Evolutionary conservation across 2,329 filamentous ascomycete species (phyloP), one percentile per base, ranked within the genome.

Genomic region (Alternaria postmessia): DNA sequence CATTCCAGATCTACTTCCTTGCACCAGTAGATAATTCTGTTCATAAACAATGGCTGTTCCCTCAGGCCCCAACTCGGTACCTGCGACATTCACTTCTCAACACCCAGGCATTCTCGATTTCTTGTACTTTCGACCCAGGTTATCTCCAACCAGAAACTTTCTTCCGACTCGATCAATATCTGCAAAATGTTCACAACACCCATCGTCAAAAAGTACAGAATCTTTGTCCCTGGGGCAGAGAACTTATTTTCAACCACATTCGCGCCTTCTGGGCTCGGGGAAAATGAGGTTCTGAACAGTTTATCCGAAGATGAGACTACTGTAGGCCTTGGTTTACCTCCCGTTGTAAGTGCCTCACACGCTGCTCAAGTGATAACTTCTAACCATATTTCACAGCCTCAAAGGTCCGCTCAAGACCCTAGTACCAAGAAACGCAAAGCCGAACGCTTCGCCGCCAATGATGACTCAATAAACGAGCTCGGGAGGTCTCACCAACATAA

Each of bases 161-260:
- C 0, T 3, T 1, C 5, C 34, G 9, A 39, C 36, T 39, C 4
- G 36, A 39, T 20, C 7, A 20, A 3, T 18, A 18, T 4, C 36
- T 39, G 8, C n/a, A 20, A 11, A 4, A 39, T 39, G 36, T 39
- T 8, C 5, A 39, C n/a, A 3, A n/a, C n/a, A 18, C 36, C n/a
- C 7, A 39, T 1, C 4, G 7, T 11, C 9, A 18, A 2, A 9
- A 9, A 39, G n/a, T 20, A n/a, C 36, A 39, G 18, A 5, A 4
- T 11, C 14, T 9, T 2, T 2, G 1, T 0, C 8, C n/a, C 36
- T 20, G 1, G 7, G 1, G 1, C 36, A 2, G 12, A 9, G 2
- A n/a, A 3, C 4, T 0, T 1, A 20, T 11, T 3, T 14, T 20
- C n/a, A 39, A 5, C 4, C n/a, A 11, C 12, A 18, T 3, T 20